Base-by-base conservation (phyloP, 495 filamentous ascomycete species). In the Neurospora cerealis region DNA sequence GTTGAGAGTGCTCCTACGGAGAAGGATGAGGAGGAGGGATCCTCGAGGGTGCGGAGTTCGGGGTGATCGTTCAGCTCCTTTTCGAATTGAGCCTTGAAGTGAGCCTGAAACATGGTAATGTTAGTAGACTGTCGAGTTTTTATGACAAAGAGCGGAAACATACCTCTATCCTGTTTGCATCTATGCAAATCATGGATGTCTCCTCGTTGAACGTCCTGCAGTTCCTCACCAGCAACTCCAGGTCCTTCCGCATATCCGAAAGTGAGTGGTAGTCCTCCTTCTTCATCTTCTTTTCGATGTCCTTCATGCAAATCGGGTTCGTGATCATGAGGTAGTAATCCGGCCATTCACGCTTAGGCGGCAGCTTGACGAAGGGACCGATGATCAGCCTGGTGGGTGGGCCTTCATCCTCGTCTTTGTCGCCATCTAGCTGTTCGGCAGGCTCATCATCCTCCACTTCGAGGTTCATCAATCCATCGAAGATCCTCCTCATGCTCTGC, bases 161-260 rank as follows among this genome's bases (percentile, higher is more conserved):
- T 85, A 97, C 95, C 88, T 97, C 94, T 81, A 99, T 98, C 60
- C 90, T 83, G 79, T 94, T 94, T 62, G 94, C 96, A 86, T 99
- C 96, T 77, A 92, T 88, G 84, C 93, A 98, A 69, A 99, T 87
- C 73, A 93, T 81, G 83, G 94, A 97, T 48, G 89, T 91, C 79
- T 98, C 96, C 82, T 99, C 96, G 81, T 99, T 99, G 83, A 96
- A 99, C 7, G 91, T 95, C 78, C 93, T 86, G 74, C 95, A 97
- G 84, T 99, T 99, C 77, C 88, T 89, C 80, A 94, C 95, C 77
- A 99, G 88, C 72, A 93, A 83, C 66, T 89, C 88, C 73, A 99
- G 89, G 78, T 99, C 96, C 38, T 88, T 88, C 41, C 90, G 85
- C 87, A 98, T 93, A 74, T 93, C 92, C 74, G 85, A 89, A 72